Evolutionary conservation across 441 rosid genomes (phyloP).

Genomic region (Macaranga tanarius): DNA sequence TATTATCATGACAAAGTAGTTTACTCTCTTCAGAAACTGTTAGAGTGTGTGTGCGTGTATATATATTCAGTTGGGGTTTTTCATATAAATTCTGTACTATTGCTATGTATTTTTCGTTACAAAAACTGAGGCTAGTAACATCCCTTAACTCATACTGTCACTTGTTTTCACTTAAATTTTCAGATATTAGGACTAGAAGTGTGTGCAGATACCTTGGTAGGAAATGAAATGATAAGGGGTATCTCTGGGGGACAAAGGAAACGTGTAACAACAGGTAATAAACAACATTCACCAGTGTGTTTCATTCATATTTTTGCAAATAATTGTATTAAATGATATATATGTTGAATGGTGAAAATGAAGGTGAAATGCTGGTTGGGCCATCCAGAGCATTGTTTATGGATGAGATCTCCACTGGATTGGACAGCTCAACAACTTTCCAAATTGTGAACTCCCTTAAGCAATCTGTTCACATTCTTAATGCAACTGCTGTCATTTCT

Average conservation of each 20-base stretch:
- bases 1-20: background rate
- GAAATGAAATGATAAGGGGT: slow-evolving; percentile 78
- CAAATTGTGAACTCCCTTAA: slow-evolving; percentile 61
- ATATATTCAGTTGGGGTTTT: too few species aligned
- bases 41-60: too few species aligned
- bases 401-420: slow-evolving; percentile 81
- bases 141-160: too few species aligned
- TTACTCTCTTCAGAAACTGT: background rate
- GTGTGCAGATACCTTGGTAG: slow-evolving; percentile 76
- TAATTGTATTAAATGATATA: too few species aligned
- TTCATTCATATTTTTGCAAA: too few species aligned
- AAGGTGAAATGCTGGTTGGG: slow-evolving; percentile 79
- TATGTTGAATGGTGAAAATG: too few species aligned
- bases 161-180: background rate
- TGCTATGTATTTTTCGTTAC: too few species aligned
- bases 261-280: too few species aligned
- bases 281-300: background rate
- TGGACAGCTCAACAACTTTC: slow-evolving; percentile 69
- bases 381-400: slow-evolving; percentile 57
- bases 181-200: slow-evolving; percentile 73
- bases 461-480: slow-evolving; percentile 53
- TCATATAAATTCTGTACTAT: too few species aligned
- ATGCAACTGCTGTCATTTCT: slow-evolving; percentile 64
- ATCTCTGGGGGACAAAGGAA: slow-evolving; percentile 82
- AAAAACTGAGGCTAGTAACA: too few species aligned